Base-by-base conservation (phyloP, 176 grass and related monocot species). In the Thalia dealbata region DNA sequence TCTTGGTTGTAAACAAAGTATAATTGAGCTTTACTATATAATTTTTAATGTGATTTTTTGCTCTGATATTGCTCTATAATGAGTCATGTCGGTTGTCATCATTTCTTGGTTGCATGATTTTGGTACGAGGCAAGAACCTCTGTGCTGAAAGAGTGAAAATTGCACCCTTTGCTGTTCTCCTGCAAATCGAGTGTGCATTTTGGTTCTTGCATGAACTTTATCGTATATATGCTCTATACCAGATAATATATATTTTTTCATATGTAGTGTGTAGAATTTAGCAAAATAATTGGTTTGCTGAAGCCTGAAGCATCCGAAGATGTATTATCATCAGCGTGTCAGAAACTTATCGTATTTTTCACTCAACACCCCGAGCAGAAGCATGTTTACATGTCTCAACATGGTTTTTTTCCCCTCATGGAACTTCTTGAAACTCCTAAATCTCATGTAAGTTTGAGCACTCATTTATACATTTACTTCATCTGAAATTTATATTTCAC, bases 371-470 rank as follows among this genome's bases (percentile, higher is more conserved):
- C 95, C 70, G 90, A 91, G 81, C 90, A 85, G 80, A 99, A 99
- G 62, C 81, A 99, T 61, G 84, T 86, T 75, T 91, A 92, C 78
- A 89, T 99, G 81, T 83, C 87, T 44, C 90, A 93, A 58, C 87
- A 99, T 1, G 90, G 95, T 84, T 93, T 99, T 77, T 87, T 99
- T 78, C 90, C 90, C 3, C 75, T 99, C 69, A 86, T 99, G 85
- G 95, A 99, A 48, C 87, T 99, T 73, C 95, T 99, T 79, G 90
- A 93, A 80, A 75, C 91, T 81, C 90, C 90, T 35, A 99, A 93
- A 84, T 83, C 76, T 6, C 95, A 77, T 82, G 95, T 99, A 91
- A 52, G 90, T 79, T 80, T 11, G 79, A 78, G 75, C 73, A 72
- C 30, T 64, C 58, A 69, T 77, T 38, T 38, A 72, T 22, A 54